Evolutionary conservation across 2,329 filamentous ascomycete species (phyloP).

Genomic region (Botrytis squamosa): DNA sequence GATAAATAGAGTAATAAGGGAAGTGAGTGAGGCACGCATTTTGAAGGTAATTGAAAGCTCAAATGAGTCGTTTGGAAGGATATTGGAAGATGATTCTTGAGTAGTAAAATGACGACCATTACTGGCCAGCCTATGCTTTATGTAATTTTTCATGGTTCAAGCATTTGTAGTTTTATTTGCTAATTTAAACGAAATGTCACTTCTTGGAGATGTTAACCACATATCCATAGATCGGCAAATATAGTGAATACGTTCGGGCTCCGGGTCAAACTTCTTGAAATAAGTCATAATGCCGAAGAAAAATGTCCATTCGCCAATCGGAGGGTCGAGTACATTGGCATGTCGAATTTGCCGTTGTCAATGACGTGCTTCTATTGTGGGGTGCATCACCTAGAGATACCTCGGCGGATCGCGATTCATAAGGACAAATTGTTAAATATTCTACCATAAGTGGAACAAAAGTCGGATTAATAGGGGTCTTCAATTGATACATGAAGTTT

Average conservation of each 20-base stretch:
- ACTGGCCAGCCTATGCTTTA: neutral
- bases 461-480: neutral
- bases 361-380: constrained; percentile 16
- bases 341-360: neutral
- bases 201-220: too few relatives aligned
- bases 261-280: neutral
- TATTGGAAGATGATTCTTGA: neutral
- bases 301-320: neutral
- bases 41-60: neutral
- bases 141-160: neutral
- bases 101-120: too few relatives aligned
- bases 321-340: neutral
- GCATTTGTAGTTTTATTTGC: neutral
- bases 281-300: neutral
- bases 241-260: neutral
- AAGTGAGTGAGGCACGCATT: neutral
- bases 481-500: neutral
- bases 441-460: neutral
- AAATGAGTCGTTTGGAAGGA: neutral
- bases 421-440: neutral
- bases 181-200: neutral
- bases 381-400: neutral
- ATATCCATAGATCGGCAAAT: neutral
- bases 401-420: neutral
- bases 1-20: neutral